Evolutionary conservation across 345 rosid genomes (phyloP), one percentile per base, ranked within the genome.

Genomic region (Eucalyptus microcorys): DNA sequence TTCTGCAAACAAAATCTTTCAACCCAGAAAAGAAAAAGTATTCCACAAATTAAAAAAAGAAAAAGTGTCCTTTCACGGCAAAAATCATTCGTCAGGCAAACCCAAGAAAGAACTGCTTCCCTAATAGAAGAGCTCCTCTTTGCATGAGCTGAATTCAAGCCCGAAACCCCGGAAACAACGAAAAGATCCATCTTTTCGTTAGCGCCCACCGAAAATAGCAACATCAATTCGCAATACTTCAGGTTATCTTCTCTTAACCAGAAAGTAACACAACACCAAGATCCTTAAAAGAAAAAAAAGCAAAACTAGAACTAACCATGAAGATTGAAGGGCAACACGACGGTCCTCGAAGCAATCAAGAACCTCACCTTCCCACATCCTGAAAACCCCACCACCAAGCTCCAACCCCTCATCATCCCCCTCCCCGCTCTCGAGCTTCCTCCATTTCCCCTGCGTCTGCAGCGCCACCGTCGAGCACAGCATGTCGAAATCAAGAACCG

Each of bases 281-380:
- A 88, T 52, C 49, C 84, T 40, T 26, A 59, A 80, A 57, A 32
- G 13, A 26, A 42, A 59, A 86, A 57, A 3, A 85, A 24, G 1
- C 61, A 49, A 8, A 87, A 19, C 64, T 34, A 4, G 27, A n/a
- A 89, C 92, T 40, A 32, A 97, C 99, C 98, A 96, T 83, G 95
- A 87, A 52, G 99, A 95, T 94, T 97, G 93, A 81, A 95, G 89
- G 88, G 98, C 96, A 88, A 96, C 87, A 49, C 93, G 96, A 90
- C 95, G 96, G 92, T 97, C 96, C 55, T 96, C 96, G 68, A 94
- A 92, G 93, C 95, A 96, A 91, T 94, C 98, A 86, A 95, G 94
- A 34, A 96, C 94, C 88, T 94, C 97, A 59, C 98, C 98, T 94
- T 97, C 99, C 99, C 99, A 97, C 95, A 97, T 92, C 92, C 99